phyloP scores from a whole-genome alignment of 768 basidiomycete species.

The Naganishia randhawae region DNA sequence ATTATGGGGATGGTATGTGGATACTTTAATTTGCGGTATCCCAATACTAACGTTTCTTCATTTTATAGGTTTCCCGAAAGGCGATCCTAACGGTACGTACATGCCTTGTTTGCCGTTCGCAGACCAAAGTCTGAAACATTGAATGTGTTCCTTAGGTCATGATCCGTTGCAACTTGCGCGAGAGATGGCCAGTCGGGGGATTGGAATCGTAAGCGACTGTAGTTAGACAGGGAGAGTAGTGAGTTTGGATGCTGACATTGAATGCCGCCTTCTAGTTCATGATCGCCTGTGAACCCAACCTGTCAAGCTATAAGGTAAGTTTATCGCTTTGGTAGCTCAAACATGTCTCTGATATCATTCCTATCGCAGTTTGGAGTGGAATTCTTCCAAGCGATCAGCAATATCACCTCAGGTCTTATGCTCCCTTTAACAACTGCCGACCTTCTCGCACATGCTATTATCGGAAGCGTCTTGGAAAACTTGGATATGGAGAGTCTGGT shows the following conservation, averaged over 20 bases:
- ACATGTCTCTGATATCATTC: neutral
- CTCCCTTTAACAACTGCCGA: slow-evolving; percentile 92
- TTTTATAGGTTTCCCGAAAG: slow-evolving; percentile 64
- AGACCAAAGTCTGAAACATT: too few species aligned
- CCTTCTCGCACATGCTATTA: slow-evolving; percentile 89
- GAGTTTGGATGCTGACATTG: neutral
- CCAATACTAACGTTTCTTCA: neutral
- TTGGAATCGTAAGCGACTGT: slow-evolving; percentile 67
- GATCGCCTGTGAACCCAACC: slow-evolving; percentile 88
- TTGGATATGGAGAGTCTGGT: slow-evolving; percentile 97
- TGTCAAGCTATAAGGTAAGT: slow-evolving; percentile 47
- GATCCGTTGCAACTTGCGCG: slow-evolving; percentile 84
- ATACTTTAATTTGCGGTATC: neutral
- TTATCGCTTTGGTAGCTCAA: neutral
- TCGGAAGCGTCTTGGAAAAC: slow-evolving; percentile 89
- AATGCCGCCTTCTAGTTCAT: slow-evolving; percentile 68
- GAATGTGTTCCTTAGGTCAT: slow-evolving; percentile 42
- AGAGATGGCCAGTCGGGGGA: slow-evolving; percentile 84
- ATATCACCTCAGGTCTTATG: slow-evolving; percentile 92
- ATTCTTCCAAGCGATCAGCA: slow-evolving; percentile 87
- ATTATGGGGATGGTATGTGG: slow-evolving; percentile 68
- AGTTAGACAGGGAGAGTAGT: neutral
- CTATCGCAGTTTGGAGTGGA: slow-evolving; percentile 54
- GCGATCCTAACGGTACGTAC: slow-evolving; percentile 60
- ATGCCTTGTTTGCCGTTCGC: too few species aligned